These are phyloP conservation scores for Alternaria arbusti DNA, from an alignment of 2,329 filamentous ascomycete species.

Conservation along the genomic window DNA sequence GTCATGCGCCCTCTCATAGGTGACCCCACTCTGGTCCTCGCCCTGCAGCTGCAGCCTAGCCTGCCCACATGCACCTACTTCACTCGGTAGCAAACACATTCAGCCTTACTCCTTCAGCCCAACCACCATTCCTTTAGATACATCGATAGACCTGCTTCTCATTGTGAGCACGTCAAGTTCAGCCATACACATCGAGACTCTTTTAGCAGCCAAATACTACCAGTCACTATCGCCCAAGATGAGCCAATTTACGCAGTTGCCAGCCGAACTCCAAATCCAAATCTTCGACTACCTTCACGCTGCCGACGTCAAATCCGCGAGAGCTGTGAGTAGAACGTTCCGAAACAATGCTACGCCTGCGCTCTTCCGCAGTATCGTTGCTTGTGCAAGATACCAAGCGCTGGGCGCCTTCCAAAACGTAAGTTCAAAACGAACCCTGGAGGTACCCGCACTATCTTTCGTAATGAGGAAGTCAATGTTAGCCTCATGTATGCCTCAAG, in stretches of 20 bases:
- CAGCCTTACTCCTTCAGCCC: neutral
- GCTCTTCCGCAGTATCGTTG: constrained; percentile 33
- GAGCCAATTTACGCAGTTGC: constrained; percentile 22
- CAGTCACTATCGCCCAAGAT: neutral
- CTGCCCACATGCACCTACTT: neutral
- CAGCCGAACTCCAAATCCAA: constrained; percentile 38
- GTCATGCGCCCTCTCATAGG: constrained; percentile 8
- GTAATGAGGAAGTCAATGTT: neutral
- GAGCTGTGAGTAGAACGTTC: constrained; percentile 26
- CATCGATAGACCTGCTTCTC: neutral
- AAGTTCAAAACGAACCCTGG: neutral
- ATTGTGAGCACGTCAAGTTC: neutral
- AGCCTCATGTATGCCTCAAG: neutral
- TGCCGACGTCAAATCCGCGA: constrained; percentile 32
- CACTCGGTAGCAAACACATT: constrained; percentile 4
- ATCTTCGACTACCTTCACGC: constrained; percentile 33
- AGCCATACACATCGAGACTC: neutral
- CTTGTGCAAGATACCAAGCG: constrained; percentile 37
- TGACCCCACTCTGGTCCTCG: neutral
- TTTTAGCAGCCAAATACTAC: neutral
- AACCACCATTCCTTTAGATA: neutral
- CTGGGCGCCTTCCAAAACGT: constrained; percentile 38
- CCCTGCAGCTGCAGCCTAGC: constrained; percentile 3
- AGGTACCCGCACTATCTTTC: neutral
- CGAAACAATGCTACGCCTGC: constrained; percentile 31